Base-by-base conservation (phyloP, 306 rosid species). In the Oxytropis ochrocephala region DNA sequence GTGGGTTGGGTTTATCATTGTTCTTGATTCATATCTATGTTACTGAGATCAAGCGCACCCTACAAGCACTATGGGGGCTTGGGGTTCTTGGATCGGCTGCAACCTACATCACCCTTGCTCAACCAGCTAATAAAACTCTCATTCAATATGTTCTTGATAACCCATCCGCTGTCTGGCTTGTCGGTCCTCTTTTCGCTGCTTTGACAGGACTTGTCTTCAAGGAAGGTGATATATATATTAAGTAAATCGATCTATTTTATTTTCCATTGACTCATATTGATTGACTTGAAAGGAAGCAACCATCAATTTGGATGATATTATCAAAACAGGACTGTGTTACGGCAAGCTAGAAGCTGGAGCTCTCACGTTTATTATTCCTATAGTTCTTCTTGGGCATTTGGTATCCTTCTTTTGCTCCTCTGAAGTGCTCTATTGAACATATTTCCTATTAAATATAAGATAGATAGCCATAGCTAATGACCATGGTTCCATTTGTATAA, bases 341-440 rank as follows among this genome's bases (percentile, higher is more conserved):
- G 98, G 94, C 39, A 90, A 93, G 83, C 86, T 86, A 30, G 96
- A 93, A 87, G 98, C 97, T 50, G 97, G 94, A 77, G 5, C 87
- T 64, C 92, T 93, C 60, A 90, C 91, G 2, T 82, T 90, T 73
- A 76, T 86, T 32, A 88, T 90, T 52, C 98, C 98, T 11, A 54
- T 58, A 5, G 17, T 86, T 60, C 96, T 90, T 74, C 96, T 93
- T 11, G 97, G 98, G 7, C 97, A 93, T 79, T 77, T 93, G 96
- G 97, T 93, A 88, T 39, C 69, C 66, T 79, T 75, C 55, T 79
- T 30, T 56, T 44, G 17, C 60, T 47, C 53, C 32, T 67, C 41
- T 18, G 1, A 53, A 60, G n/a, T 29, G 5, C 24, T 77, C 46
- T 30, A 33, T 73, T 61, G 2, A 35, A 62, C 62, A 42, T 39